Percentiles rank a stretch among this genome's conserved stretches.
Evolutionary conservation across 495 filamentous ascomycete genomes (phyloP).

Genomic region (Podospora sp.): DNA sequence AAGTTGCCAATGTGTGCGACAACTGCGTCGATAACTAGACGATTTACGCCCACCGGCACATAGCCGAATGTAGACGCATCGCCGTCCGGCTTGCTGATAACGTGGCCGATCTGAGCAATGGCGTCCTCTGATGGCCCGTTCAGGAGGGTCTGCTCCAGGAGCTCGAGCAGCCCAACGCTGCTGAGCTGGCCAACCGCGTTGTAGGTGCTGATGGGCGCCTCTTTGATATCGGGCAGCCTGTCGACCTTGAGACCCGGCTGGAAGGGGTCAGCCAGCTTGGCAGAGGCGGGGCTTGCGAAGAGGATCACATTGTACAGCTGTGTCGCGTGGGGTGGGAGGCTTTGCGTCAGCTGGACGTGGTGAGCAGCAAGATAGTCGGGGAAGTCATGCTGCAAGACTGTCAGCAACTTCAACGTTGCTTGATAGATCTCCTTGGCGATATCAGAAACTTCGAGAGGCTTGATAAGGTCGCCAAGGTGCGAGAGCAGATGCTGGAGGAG

Average conservation of each 20-base stretch:
- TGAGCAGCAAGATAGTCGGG: conserved; percentile 89
- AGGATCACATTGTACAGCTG: conserved; percentile 90
- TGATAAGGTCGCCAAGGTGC: conserved; percentile 79
- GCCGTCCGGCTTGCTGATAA: conserved; percentile 57
- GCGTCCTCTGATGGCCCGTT: conserved; percentile 63
- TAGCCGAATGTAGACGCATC: conserved; percentile 64
- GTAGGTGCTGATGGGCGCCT: conserved; percentile 62
- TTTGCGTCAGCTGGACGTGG: conserved; percentile 80
- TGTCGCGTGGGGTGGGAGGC: conserved; percentile 79
- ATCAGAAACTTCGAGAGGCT: conserved; percentile 66
- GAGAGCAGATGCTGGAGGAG: conserved; percentile 73
- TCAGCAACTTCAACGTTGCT: conserved; percentile 75
- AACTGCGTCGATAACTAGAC: conserved; percentile 74
- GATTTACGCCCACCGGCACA: conserved; percentile 66
- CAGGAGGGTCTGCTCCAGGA: conserved; percentile 67
- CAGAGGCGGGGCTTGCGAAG: conserved; percentile 75
- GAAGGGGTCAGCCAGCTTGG: conserved; percentile 81
- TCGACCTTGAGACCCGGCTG: conserved; percentile 78
- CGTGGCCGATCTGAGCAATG: conserved; percentile 71
- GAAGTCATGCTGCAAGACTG: conserved; percentile 91
- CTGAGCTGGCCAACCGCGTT: conserved; percentile 60
- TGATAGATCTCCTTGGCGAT: conserved; percentile 82
- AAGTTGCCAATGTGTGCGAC: conserved; percentile 79
- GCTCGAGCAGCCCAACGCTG: conserved; percentile 64
- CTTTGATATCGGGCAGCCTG: conserved; percentile 73